Evolutionary conservation across 208 protist genomes (phyloP), one percentile per base, ranked within the genome.

Genomic region (Zelonia costaricensis): DNA sequence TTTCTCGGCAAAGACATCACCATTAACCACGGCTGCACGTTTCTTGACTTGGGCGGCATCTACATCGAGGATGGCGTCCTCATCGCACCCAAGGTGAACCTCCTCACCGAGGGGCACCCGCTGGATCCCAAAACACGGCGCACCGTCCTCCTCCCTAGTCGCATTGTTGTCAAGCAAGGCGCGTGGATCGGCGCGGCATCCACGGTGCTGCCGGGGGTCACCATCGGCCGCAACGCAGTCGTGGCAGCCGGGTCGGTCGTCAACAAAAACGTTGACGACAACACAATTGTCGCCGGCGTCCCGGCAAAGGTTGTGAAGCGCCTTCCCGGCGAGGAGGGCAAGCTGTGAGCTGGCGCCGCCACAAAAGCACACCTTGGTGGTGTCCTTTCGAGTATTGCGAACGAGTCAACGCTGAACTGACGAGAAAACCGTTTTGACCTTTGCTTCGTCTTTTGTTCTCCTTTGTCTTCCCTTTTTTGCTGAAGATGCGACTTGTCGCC

Each of bases 171-270:
- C 23, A 78, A 80, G 27, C 39, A 78, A 28, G 55, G 76, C 36
- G 76, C 79, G 18, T 93, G 81, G 87, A 60, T 95, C n/a, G 85
- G 87, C 3, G 77, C 78, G 1, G 64, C 51, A 9, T 38, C 53
- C 0, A 78, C 80, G 13, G 54, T 97, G 13, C 58, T 69, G 3
- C 87, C 88, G 1, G 91, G 92, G 40, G 84, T 97, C 1, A 91
- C 72, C 0, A 85, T 97, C 12, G 90, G 91, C 7, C 59, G 84
- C 40, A 84, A 82, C 38, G 25, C 66, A 0, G 65, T 82, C 3
- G 81, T 97, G 40, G 94, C 76, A 5, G 81, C 88, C 12, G 93
- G 90, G 0, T 60, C 67, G 40, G 90, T 98, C 0, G 94, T 98
- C 10, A 84, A 75, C 12, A 86, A 83, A 36, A 68, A 86, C 51